A percentile compares a stretch with the other conserved stretches of the same genome.
Evolutionary conservation across 257 asterid species (phyloP).

Genomic region (Jacaranda mimosifolia): DNA sequence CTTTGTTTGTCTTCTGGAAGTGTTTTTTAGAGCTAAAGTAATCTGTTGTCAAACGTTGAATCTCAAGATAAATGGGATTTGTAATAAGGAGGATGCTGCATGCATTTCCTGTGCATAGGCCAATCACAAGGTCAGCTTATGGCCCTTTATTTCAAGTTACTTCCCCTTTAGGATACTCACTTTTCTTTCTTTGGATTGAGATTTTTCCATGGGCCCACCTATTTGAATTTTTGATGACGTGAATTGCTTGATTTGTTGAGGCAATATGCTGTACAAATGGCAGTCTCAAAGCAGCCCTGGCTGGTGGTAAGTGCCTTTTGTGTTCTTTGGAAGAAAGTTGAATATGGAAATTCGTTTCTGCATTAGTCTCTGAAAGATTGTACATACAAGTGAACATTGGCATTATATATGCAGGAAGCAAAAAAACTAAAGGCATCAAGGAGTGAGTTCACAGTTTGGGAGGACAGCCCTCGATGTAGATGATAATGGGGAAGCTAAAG

Average conservation of each 20-base stretch:
- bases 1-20: not conserved
- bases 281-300: conserved; percentile 52
- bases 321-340: not conserved
- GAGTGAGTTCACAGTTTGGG: conserved; percentile 55
- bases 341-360: not conserved
- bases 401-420: conserved; percentile 47
- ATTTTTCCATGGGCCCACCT: not conserved
- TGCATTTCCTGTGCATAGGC: conserved; percentile 60
- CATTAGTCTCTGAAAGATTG: not conserved
- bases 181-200: not conserved
- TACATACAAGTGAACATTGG: not conserved
- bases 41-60: conserved; percentile 18
- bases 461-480: conserved; percentile 63
- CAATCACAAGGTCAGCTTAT: conserved; percentile 69
- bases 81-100: conserved; percentile 56
- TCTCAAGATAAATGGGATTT: conserved; percentile 63
- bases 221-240: conserved; percentile 29
- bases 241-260: conserved; percentile 43
- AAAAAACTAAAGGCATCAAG: conserved; percentile 59
- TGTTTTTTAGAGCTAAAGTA: too few relatives aligned
- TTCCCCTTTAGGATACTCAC: not conserved
- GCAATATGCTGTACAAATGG: conserved; percentile 79
- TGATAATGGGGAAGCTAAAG: conserved; percentile 53
- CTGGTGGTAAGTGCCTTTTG: conserved; percentile 53
- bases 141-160: conserved; percentile 21